Percentiles rank a stretch among this genome's conserved stretches.
Evolutionary conservation across 1,284 basidiomycete species (phyloP).

Genomic region (Rhodotorula sp.): DNA sequence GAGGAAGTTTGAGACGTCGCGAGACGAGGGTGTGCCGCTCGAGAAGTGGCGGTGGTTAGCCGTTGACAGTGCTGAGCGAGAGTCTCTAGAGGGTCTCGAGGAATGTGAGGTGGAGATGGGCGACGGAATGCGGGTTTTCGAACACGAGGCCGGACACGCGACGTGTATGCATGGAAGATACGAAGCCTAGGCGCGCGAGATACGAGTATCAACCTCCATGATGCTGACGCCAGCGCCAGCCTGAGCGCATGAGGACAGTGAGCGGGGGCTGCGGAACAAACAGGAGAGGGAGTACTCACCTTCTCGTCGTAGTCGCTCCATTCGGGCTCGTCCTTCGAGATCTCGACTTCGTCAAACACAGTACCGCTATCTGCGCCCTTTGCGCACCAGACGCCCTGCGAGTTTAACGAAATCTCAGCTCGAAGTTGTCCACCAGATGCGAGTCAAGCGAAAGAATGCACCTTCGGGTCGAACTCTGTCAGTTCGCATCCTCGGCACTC

Average conservation of each 20-base stretch:
- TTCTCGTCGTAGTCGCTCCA: constrained; percentile 42
- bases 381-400: constrained; percentile 21
- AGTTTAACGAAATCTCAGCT: no score
- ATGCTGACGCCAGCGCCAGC: constrained; percentile 19
- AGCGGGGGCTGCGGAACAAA: not conserved
- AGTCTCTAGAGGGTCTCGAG: not conserved
- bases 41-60: no score
- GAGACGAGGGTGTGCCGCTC: no score
- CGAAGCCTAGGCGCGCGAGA: constrained; percentile 14
- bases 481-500: constrained; percentile 40
- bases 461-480: constrained; percentile 35
- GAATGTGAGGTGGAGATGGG: not conserved
- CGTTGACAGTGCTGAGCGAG: not conserved
- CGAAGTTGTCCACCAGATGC: no score
- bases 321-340: constrained; percentile 32
- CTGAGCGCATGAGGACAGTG: not conserved
- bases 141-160: not conserved
- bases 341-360: constrained; percentile 34
- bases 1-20: no score
- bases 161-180: no score
- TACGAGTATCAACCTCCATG: constrained; percentile 23
- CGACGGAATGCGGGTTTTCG: not conserved
- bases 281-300: constrained; percentile 6
- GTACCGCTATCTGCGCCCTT: constrained; percentile 31
- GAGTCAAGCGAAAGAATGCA: not conserved